A percentile compares a stretch with the other conserved stretches of the same genome.
Evolutionary conservation across 2,329 filamentous ascomycete genomes (phyloP).

Genomic region (Pseudogymnoascus destructans): DNA sequence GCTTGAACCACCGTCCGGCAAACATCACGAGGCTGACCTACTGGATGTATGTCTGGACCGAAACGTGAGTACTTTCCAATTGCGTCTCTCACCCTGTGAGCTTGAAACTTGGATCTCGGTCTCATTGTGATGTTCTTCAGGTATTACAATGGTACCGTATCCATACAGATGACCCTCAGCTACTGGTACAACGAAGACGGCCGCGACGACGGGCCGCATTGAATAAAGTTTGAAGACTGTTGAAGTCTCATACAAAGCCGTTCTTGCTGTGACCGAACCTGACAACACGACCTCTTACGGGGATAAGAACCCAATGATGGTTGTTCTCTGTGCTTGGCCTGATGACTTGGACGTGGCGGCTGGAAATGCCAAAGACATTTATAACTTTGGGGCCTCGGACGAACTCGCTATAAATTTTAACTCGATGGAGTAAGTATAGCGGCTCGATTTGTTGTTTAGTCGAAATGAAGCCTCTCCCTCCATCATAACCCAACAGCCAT

Average conservation of each 20-base stretch:
- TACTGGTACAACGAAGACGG: neutral
- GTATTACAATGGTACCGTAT: neutral
- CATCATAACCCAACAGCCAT: neutral
- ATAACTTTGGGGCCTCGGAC: neutral
- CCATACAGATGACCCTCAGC: neutral
- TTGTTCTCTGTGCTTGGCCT: neutral
- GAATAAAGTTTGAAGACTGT: neutral
- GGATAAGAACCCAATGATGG: neutral
- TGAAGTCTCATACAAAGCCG: neutral
- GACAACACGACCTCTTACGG: neutral
- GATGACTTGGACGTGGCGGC: neutral
- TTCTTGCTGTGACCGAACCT: neutral
- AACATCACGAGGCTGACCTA: neutral
- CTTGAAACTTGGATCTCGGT: neutral
- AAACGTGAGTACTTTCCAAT: neutral
- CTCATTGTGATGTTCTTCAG: neutral
- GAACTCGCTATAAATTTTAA: neutral
- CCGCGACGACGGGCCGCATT: neutral
- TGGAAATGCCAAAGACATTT: neutral
- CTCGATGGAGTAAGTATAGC: neutral
- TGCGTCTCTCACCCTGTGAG: neutral
- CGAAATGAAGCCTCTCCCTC: neutral
- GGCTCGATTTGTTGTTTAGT: neutral
- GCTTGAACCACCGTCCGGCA: neutral
- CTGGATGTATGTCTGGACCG: neutral